Evolutionary conservation across 1,284 basidiomycete species (phyloP), one percentile per base, ranked within the genome.

Genomic region (Malassezia restricta): DNA sequence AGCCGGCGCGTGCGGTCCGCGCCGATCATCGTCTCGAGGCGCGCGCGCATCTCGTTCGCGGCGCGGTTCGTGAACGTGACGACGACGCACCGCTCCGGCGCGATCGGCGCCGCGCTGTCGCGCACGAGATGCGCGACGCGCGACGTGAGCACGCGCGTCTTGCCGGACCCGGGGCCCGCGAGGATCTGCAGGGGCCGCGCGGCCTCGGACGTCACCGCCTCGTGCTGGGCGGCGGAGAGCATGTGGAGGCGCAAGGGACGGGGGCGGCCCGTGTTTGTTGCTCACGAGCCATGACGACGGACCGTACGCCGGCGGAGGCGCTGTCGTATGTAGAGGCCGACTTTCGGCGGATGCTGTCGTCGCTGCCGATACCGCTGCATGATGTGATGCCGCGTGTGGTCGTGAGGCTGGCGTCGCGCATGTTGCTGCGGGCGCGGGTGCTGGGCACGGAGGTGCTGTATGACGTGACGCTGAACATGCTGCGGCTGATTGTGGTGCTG

Each of bases 401-500:
- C 24, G 66, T 65, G 5, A 46, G 59, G 20, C 40, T 56, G 47
- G 61, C 62, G 43, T 63, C 65, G 33, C 58, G 61, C 11, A 53
- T 63, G 17, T 57, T 71, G 29, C 43, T 56, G n/a, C 51, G 56
- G 9, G 62, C 62, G 17, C 56, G 61, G 48, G 53, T 67, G 47
- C 66, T 69, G 58, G 63, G 66, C 24, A 66, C 68, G 44, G 70
- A 71, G 56, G 57, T 70, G 40, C 62, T 69, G 9, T 76, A 75
- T 56, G 75, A 76, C 54, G 42, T 75, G 35, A 60, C 69, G 17
- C 68, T 74, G 40, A 52, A 65, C 42, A 66, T 74, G 31, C 71
- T 86, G 86, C 78, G 84, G 54, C 78, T 83, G 20, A 81, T 98
- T 57, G 87, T 87, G 65, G 88, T 87, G 75, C 84, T 98, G 65